Base-by-base conservation (phyloP, 176 grass and related monocot species). In the Aegilops bicornis region DNA sequence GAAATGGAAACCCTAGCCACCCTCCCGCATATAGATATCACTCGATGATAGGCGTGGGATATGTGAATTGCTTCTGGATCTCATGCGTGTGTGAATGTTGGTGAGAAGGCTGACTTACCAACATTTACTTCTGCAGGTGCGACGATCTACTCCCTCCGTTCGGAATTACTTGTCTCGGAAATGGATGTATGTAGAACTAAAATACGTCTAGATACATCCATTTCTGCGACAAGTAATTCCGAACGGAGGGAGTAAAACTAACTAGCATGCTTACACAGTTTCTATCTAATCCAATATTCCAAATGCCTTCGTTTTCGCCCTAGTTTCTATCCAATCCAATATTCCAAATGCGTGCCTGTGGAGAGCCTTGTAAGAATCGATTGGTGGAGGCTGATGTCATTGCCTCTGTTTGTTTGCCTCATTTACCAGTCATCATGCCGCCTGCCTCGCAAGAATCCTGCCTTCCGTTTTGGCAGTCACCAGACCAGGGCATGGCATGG, bases 241-340 rank as follows among this genome's bases (percentile, higher is more conserved):
- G 27, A 27, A 27, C 27, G 27, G 27, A 27, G 27, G 27, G 27
- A 27, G 27, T 27, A 87, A 85, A 81, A 70, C 4, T 80, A 91
- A 78, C 77, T 85, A 88, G 86, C 89, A 91, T 91, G 86, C 40
- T 85, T 85, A 91, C 82, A 88, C 86, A 82, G 10, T 45, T 45
- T 45, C 42, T 45, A 45, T 45, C 42, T 45, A 45, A 45, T 13
- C 42, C 11, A 45, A 45, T 13, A 45, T 45, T 45, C 11, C 42
- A 45, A 45, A 45, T 45, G 42, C 65, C n/a, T 78, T 71, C 29
- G 33, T 77, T 78, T 72, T 60, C 35, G 73, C 32, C 24, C 64
- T 64, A 88, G 50, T 71, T 60, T 84, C 36, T 52, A 88, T 47
- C 45, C 13, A 47, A 71, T 79, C 29, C 13, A 27, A 72, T 78